Percentiles rank a stretch among this genome's conserved stretches.
phyloP scores from a whole-genome alignment of 805 yeast genomes.

The Diddensiella santjacobensis region DNA sequence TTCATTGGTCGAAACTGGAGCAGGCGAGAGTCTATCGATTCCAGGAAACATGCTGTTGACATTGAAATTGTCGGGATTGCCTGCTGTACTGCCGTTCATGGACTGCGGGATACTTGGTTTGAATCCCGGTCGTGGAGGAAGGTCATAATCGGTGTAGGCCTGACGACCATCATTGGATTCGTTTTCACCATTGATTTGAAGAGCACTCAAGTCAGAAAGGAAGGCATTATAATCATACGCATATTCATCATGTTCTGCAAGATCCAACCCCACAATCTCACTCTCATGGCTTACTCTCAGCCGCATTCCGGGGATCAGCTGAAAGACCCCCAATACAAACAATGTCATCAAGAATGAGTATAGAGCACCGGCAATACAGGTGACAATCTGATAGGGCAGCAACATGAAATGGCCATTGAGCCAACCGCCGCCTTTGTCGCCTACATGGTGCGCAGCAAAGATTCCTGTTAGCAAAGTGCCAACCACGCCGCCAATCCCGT shows the following conservation, averaged over 20 bases:
- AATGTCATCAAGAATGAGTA: constrained; percentile 78
- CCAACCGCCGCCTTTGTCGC: constrained; percentile 75
- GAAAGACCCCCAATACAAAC: constrained; percentile 60
- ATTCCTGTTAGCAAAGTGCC: constrained; percentile 85
- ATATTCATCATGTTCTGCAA: constrained; percentile 86
- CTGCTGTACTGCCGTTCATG: neutral
- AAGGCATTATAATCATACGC: constrained; percentile 44
- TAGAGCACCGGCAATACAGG: constrained; percentile 59
- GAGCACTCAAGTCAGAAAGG: neutral
- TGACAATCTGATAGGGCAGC: constrained; percentile 86
- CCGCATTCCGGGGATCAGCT: constrained; percentile 74
- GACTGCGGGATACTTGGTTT: neutral
- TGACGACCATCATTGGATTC: neutral
- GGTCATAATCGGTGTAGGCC: constrained; percentile 1
- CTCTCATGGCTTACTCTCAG: constrained; percentile 81
- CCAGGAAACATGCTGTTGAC: constrained; percentile 2
- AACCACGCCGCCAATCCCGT: constrained; percentile 83
- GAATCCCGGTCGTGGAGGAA: neutral
- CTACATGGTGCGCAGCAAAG: constrained; percentile 72
- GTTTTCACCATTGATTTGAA: neutral
- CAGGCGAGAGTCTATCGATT: constrained; percentile 1
- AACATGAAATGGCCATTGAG: constrained; percentile 76
- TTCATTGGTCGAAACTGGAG: neutral
- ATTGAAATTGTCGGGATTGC: neutral
- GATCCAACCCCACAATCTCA: constrained; percentile 85